phyloP scores from a whole-genome alignment of 2,329 filamentous ascomycete genomes.

The Sarocladium kiliense region DNA sequence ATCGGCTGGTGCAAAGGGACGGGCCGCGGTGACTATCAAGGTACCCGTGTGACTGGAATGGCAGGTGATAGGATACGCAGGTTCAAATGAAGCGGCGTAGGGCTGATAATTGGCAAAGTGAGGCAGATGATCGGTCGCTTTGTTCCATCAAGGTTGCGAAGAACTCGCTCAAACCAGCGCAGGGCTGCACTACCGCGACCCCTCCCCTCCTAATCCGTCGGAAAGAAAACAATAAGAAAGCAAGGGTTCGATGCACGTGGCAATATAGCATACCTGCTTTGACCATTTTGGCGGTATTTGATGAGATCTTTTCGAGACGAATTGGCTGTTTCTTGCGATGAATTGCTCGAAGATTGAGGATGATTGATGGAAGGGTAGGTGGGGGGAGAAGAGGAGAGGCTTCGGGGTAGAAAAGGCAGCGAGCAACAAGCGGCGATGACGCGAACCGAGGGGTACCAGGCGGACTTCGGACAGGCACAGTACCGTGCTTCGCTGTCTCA shows the following conservation, averaged over 20 bases:
- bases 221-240: constrained; percentile 20
- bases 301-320: constrained; percentile 20
- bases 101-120: not conserved
- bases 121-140: not conserved
- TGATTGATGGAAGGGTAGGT: constrained; percentile 4
- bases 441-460: not conserved
- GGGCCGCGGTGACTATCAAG: constrained; percentile 7
- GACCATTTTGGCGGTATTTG: constrained; percentile 78
- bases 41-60: not conserved
- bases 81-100: not conserved
- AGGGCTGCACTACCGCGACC: constrained; percentile 18
- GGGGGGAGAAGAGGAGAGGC: constrained; percentile 1
- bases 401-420: constrained; percentile 1
- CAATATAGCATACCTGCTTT: constrained; percentile 75
- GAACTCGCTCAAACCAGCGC: constrained; percentile 60
- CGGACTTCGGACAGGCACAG: constrained; percentile 5
- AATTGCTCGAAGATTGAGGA: constrained; percentile 12
- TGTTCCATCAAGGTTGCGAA: constrained; percentile 14
- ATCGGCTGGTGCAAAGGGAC: not conserved
- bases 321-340: constrained; percentile 10
- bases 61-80: not conserved
- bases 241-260: constrained; percentile 16
- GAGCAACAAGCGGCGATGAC: not conserved
- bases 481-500: not conserved
- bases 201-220: constrained; percentile 16